Base-by-base conservation (phyloP, 2,329 filamentous ascomycete species). In the Leptodontidium sp. region DNA sequence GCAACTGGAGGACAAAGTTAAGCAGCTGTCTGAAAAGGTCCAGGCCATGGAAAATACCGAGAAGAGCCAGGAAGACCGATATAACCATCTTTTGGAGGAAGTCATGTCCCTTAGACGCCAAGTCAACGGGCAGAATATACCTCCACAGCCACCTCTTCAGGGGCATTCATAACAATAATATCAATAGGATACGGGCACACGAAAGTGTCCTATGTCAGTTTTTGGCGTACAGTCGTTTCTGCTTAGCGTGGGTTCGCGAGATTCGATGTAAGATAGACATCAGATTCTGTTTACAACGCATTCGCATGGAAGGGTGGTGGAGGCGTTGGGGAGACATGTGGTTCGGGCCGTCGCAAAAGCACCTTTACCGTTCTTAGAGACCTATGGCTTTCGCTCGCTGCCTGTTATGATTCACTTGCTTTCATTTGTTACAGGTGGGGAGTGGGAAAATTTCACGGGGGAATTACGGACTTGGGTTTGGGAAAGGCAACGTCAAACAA, bases 1-100 rank as follows among this genome's bases (percentile, higher is more conserved):
- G 67, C 85, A 84, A 21, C 82, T 95, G 61, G 92, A 95, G 76
- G 86, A 88, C 14, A 82, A 82, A 72, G 77, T 87, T n/a, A 83
- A 83, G 66, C 78, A 81, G 14, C 75, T 86, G 26, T 80, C 79
- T 47, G 84, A 86, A 43, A 81, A 81, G 61, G 77, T 85, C 21
- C 78, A 80, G 49, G 74, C 74, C 5, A 79, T 86, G 76, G 83
- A 79, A 64, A 72, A 66, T 26, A 73, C 75, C 32, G 74, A 77
- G 50, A 73, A 73, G 61, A 71, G 61, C 21, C 73, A 76, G 53
- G 73, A 76, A 71, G 68, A 76, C 12, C 74, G 74, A 65, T 76
- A 78, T 26, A 75, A 73, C n/a, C 73, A 68, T 35, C 72, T 78
- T 38, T 72, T 71, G 1, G 74, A 77, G 12, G 76, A 79, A 59